phyloP scores from a whole-genome alignment of 2,329 filamentous ascomycete species.

The Lachnellula suecica region DNA sequence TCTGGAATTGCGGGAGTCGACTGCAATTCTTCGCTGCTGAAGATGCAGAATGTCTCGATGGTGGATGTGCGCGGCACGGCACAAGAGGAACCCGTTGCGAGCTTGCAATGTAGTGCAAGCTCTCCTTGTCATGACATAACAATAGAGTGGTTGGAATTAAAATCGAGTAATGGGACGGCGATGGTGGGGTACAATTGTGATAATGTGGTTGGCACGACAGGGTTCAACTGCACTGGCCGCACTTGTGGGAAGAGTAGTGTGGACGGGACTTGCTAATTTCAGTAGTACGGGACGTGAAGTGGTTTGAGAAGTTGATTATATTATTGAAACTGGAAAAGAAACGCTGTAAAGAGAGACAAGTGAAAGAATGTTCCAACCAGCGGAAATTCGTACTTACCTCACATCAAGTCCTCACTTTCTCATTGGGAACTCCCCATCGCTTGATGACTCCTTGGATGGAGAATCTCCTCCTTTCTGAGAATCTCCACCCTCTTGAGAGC shows the following conservation, averaged over 20 bases:
- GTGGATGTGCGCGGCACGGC: slow-evolving; percentile 21
- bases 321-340: too few species aligned
- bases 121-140: slow-evolving; percentile 22
- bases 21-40: slow-evolving; percentile 39
- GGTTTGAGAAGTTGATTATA: too few species aligned
- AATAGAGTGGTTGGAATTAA: neutral
- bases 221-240: slow-evolving; percentile 1
- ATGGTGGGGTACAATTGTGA: neutral
- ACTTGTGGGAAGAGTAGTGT: neutral
- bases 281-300: too few species aligned
- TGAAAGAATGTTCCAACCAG: too few species aligned
- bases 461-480: too few species aligned
- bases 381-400: too few species aligned
- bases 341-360: too few species aligned
- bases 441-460: too few species aligned
- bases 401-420: too few species aligned
- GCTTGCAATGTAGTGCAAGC: slow-evolving; percentile 33
- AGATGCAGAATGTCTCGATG: slow-evolving; percentile 35
- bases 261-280: neutral
- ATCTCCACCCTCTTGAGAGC: too few species aligned
- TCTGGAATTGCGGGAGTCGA: slow-evolving; percentile 35
- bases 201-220: neutral
- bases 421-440: too few species aligned
- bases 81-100: slow-evolving; percentile 21
- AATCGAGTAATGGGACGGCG: neutral